phyloP scores from a whole-genome alignment of 148 eudicot genomes.

The Dysphania ambrosioides region DNA sequence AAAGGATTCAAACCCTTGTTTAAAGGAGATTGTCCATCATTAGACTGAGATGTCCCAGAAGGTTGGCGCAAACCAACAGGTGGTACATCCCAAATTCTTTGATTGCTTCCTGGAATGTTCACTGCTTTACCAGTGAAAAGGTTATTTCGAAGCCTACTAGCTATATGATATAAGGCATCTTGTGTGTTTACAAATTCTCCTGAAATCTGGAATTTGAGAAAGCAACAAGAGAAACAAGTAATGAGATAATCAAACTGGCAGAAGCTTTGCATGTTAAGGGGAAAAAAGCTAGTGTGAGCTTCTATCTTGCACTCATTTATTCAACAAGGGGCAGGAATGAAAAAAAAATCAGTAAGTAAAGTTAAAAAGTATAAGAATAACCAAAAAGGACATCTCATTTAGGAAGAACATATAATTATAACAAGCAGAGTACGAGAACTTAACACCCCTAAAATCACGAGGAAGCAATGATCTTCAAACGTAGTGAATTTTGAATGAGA shows the following conservation, averaged over 20 bases:
- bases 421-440: too few species aligned
- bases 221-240: slow-evolving; percentile 5
- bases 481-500: too few species aligned
- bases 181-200: slow-evolving; percentile 66
- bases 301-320: too few species aligned
- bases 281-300: neutral
- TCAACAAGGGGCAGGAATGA: neutral
- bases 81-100: slow-evolving; percentile 33
- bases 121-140: slow-evolving; percentile 31
- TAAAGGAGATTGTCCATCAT: slow-evolving; percentile 34
- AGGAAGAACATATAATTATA: too few species aligned
- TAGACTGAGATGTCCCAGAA: slow-evolving; percentile 25
- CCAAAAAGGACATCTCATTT: too few species aligned
- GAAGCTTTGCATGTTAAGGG: neutral
- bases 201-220: slow-evolving; percentile 48
- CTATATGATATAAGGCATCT: slow-evolving; percentile 67
- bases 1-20: slow-evolving; percentile 39
- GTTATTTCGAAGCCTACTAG: slow-evolving; percentile 57
- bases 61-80: slow-evolving; percentile 31
- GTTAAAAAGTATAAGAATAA: too few species aligned
- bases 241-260: neutral
- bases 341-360: neutral
- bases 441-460: too few species aligned
- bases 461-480: too few species aligned
- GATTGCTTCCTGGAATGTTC: slow-evolving; percentile 35